Conservation (phyloP, 164 flowering plant genomes). For the Berberis vulgaris region DNA sequence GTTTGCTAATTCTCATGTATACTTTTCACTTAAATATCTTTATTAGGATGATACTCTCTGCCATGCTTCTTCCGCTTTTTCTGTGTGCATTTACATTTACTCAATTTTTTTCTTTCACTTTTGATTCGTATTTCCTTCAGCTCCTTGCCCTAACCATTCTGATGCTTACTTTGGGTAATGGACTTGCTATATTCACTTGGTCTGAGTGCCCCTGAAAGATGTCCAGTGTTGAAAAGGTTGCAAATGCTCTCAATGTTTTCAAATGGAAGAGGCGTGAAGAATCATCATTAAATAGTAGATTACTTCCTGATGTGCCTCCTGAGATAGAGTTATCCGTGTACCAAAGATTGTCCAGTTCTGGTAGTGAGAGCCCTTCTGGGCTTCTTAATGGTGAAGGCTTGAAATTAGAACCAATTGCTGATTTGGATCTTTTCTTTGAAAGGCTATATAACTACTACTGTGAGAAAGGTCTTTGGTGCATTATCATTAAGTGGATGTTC, state of each 20-base stretch:
- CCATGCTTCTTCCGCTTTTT: no score
- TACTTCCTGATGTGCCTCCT: slow-evolving; percentile 58
- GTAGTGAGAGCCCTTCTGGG: slow-evolving; percentile 97
- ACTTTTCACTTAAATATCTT: no score
- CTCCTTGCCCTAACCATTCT: slow-evolving; percentile 1
- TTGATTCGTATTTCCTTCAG: slow-evolving; percentile 1
- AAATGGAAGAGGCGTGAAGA: slow-evolving; percentile 51
- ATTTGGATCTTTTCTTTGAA: slow-evolving; percentile 93
- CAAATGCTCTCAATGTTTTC: slow-evolving; percentile 41
- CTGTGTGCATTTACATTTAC: no score
- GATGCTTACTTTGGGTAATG: slow-evolving; percentile 40
- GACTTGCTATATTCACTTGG: slow-evolving; percentile 37
- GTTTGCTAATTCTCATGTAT: no score
- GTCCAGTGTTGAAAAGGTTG: slow-evolving; percentile 52
- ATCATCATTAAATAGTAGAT: slow-evolving; percentile 45
- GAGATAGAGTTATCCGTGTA: slow-evolving; percentile 89
- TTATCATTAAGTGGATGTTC: slow-evolving; percentile 86
- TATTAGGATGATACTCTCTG: no score
- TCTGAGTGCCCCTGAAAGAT: slow-evolving; percentile 51
- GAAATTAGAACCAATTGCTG: slow-evolving; percentile 72
- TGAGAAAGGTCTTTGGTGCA: slow-evolving; percentile 98
- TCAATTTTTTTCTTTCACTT: no score
- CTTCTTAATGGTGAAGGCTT: slow-evolving; percentile 82
- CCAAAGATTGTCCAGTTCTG: slow-evolving; percentile 61
- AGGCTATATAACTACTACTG: slow-evolving; percentile 85